phyloP scores from a whole-genome alignment of 2,329 filamentous ascomycete species.

The Huntiella moniliformis region DNA sequence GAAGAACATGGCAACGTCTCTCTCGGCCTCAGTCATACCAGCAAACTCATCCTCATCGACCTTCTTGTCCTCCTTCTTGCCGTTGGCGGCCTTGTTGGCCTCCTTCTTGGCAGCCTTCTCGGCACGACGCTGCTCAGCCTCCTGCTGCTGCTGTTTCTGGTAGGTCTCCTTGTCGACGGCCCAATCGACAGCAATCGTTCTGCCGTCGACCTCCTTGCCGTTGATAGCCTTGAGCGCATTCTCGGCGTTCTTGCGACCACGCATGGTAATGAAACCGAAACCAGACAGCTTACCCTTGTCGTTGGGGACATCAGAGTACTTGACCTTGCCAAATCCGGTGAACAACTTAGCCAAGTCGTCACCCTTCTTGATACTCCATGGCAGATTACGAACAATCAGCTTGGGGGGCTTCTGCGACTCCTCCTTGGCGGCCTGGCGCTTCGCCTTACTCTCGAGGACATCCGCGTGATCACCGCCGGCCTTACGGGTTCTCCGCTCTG shows the following conservation, averaged over 20 bases:
- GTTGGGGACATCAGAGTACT: slow-evolving; percentile 68
- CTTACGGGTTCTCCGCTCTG: slow-evolving; percentile 62
- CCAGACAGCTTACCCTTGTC: slow-evolving; percentile 59
- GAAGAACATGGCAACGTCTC: slow-evolving; percentile 31
- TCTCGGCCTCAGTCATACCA: slow-evolving; percentile 21
- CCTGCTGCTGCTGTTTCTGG: slow-evolving; percentile 39
- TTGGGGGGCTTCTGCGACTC: slow-evolving; percentile 47
- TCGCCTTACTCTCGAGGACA: slow-evolving; percentile 27
- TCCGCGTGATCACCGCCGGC: slow-evolving; percentile 20
- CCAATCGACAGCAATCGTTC: slow-evolving; percentile 86
- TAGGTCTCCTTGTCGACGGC: slow-evolving; percentile 82
- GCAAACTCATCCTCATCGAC: slow-evolving; percentile 14
- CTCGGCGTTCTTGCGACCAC: slow-evolving; percentile 79
- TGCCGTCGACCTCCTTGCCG: slow-evolving; percentile 74
- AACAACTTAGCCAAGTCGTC: slow-evolving; percentile 69
- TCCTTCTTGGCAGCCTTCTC: slow-evolving; percentile 19
- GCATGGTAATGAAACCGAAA: slow-evolving; percentile 82
- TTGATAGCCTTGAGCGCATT: slow-evolving; percentile 72
- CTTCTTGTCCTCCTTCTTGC: slow-evolving; percentile 22
- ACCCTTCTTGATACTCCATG: slow-evolving; percentile 82
- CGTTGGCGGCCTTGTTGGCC: slow-evolving; percentile 21
- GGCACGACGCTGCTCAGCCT: slow-evolving; percentile 16
- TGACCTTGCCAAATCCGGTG: slow-evolving; percentile 77
- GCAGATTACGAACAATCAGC: slow-evolving; percentile 79
- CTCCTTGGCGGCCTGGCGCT: slow-evolving; percentile 36